These are phyloP conservation scores for Pholiota molesta DNA, from an alignment of 768 basidiomycete genomes.

Conservation along the genomic window DNA sequence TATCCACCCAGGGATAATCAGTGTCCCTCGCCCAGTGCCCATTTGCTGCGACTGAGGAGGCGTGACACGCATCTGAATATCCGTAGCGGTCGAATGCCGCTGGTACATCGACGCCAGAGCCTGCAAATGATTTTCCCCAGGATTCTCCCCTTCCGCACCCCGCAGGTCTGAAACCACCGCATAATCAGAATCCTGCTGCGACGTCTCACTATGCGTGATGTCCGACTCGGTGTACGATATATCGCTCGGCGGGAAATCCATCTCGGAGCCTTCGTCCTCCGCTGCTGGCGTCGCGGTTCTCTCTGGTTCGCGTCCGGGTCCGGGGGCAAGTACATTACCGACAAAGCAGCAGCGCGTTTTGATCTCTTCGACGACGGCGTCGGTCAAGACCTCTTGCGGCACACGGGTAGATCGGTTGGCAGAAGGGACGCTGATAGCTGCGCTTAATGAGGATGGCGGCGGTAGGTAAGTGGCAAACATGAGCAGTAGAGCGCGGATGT, in stretches of 20 bases:
- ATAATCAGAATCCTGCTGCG: slow-evolving; percentile 59
- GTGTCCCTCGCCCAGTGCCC: slow-evolving; percentile 74
- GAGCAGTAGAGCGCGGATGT: slow-evolving; percentile 79
- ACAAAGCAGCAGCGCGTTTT: slow-evolving; percentile 93
- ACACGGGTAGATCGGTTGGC: slow-evolving; percentile 68
- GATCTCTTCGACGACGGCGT: slow-evolving; percentile 84
- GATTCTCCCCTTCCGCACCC: slow-evolving; percentile 25
- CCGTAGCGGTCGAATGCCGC: slow-evolving; percentile 77
- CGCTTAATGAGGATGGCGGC: slow-evolving; percentile 71
- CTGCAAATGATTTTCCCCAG: slow-evolving; percentile 58
- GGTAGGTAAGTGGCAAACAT: slow-evolving; percentile 87
- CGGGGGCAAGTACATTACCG: slow-evolving; percentile 54
- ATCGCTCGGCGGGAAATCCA: slow-evolving; percentile 49
- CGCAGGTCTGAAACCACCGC: slow-evolving; percentile 51
- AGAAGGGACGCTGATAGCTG: slow-evolving; percentile 62
- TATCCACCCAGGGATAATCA: slow-evolving; percentile 94
- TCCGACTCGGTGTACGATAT: slow-evolving; percentile 69
- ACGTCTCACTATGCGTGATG: slow-evolving; percentile 39
- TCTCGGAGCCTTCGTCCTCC: slow-evolving; percentile 40
- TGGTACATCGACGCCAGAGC: slow-evolving; percentile 71
- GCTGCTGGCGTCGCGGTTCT: slow-evolving; percentile 30
- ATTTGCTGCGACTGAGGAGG: slow-evolving; percentile 69
- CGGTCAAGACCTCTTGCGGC: slow-evolving; percentile 79
- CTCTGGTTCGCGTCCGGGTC: slow-evolving; percentile 1
- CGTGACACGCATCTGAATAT: slow-evolving; percentile 67